Evolutionary conservation across 2,329 filamentous ascomycete species (phyloP), one percentile per base, ranked within the genome.

Genomic region (Pseudogymnoascus sp.): DNA sequence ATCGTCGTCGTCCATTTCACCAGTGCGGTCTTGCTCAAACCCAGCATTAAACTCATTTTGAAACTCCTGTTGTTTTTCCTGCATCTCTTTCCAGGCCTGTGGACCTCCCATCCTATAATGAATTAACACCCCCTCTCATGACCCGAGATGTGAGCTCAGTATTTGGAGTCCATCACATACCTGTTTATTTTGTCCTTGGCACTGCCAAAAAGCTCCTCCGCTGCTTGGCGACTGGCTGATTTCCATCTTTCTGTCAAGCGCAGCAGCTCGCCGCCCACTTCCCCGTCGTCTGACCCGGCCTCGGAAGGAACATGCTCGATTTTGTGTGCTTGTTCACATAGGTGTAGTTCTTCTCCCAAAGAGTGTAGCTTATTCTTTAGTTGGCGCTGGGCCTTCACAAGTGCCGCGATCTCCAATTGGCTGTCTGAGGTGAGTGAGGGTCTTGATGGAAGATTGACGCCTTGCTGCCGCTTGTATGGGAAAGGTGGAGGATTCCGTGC

Each of bases 121-220:
- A 26, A 63, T 60, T 26, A 67, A 21, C 65, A 63, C 44, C 17
- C 21, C 46, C 17, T 26, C 21, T 21, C 29, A 33, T n/a, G 7
- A 26, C 11, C 10, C 15, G 29, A 21, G n/a, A 21, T 33, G 10
- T 21, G n/a, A 56, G 29, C 11, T 19, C 2, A 3, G 29, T 9
- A 33, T 56, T 21, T 56, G 7, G n/a, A 56, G 1, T n/a, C n/a
- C 59, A 15, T 7, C 35, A 68, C 67, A 60, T 65, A 74, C 67
- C 81, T 76, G 68, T 83, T 78, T 37, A 89, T 79, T 62, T 84
- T 76, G 71, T 87, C 84, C 66, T 81, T 80, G 21, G 87, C 84
- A 19, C 78, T 75, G 23, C 75, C 78, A 72, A 88, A 90, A 10
- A 90, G 75, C 69, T 89, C 86, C 67, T 91, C 88, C 1, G 88